A percentile compares a stretch with the other conserved stretches of the same genome.
Evolutionary conservation across 2,329 filamentous ascomycete species (phyloP).

Genomic region (Epichloe brachyelytri): DNA sequence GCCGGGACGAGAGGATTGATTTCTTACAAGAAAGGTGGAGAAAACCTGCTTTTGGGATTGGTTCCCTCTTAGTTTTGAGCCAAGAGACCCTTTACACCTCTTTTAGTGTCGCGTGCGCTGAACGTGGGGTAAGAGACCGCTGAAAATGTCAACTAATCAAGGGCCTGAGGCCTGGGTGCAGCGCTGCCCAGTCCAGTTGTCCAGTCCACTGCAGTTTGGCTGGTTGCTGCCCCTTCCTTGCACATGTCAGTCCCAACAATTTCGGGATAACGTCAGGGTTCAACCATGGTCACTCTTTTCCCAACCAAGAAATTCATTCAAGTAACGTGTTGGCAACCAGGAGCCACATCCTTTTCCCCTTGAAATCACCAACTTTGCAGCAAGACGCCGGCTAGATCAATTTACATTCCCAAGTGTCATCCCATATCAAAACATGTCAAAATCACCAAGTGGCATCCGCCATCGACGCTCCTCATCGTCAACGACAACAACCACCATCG

Average conservation of each 20-base stretch:
- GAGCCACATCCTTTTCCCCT: no score
- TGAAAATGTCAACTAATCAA: no score
- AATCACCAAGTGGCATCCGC: not conserved
- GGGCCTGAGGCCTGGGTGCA: no score
- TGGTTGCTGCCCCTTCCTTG: not conserved
- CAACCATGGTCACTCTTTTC: no score
- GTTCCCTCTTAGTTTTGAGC: not conserved
- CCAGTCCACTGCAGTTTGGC: no score
- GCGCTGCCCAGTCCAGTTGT: no score
- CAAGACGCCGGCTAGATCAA: not conserved
- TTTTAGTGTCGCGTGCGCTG: no score
- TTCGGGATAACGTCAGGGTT: not conserved
- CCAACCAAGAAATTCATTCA: no score
- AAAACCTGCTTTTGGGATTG: not conserved
- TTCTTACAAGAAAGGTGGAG: not conserved
- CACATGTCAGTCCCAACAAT: slow-evolving; percentile 6
- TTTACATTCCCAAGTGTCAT: not conserved
- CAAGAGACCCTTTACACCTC: not conserved
- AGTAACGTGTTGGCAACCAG: no score
- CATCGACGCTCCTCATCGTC: slow-evolving; percentile 13
- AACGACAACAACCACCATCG: slow-evolving; percentile 13
- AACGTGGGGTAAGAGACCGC: no score
- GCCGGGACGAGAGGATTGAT: not conserved
- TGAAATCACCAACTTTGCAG: not conserved
- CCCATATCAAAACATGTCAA: not conserved